These are phyloP conservation scores for Microsporum ferrugineum DNA, from an alignment of 2,329 filamentous ascomycete genomes.

Conservation along the genomic window DNA sequence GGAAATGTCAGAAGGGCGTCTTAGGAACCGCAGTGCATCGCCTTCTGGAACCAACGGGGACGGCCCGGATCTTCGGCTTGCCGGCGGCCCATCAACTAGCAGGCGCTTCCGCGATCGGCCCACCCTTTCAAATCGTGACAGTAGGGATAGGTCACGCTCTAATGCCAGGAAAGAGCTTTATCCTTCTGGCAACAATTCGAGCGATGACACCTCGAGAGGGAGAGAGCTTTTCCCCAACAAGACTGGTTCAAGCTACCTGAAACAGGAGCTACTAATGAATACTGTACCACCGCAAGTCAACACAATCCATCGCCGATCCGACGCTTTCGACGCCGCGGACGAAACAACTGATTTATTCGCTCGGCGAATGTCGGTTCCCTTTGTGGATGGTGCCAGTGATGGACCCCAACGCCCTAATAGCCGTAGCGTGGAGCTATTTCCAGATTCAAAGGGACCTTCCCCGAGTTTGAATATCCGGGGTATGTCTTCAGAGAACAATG, in stretches of 20 bases:
- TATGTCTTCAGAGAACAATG: slow-evolving; percentile 35
- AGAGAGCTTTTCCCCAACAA: slow-evolving; percentile 40
- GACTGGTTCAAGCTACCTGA: slow-evolving; percentile 31
- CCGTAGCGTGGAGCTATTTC: slow-evolving; percentile 31
- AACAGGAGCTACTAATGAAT: slow-evolving; percentile 45
- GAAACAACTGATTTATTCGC: slow-evolving; percentile 44
- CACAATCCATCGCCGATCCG: slow-evolving; percentile 36
- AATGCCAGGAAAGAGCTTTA: slow-evolving; percentile 50
- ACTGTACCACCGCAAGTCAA: slow-evolving; percentile 33
- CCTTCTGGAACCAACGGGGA: slow-evolving; percentile 44
- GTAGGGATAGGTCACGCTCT: slow-evolving; percentile 22
- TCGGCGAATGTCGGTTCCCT: slow-evolving; percentile 39
- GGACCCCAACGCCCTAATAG: slow-evolving; percentile 17
- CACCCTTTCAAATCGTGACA: slow-evolving; percentile 17
- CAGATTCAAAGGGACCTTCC: slow-evolving; percentile 16
- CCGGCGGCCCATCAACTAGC: slow-evolving; percentile 28
- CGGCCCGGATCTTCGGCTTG: slow-evolving; percentile 22
- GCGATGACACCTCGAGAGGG: slow-evolving; percentile 25
- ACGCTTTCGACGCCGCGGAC: slow-evolving; percentile 44
- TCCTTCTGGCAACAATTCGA: slow-evolving; percentile 26
- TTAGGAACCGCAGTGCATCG: slow-evolving; percentile 51
- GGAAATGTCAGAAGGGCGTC: slow-evolving; percentile 32
- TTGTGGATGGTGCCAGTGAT: slow-evolving; percentile 34
- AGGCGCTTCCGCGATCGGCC: slow-evolving; percentile 36
- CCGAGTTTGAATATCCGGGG: slow-evolving; percentile 49